Conservation (phyloP, 2,329 filamentous ascomycete genomes). For the Colletotrichum cuscutae region DNA sequence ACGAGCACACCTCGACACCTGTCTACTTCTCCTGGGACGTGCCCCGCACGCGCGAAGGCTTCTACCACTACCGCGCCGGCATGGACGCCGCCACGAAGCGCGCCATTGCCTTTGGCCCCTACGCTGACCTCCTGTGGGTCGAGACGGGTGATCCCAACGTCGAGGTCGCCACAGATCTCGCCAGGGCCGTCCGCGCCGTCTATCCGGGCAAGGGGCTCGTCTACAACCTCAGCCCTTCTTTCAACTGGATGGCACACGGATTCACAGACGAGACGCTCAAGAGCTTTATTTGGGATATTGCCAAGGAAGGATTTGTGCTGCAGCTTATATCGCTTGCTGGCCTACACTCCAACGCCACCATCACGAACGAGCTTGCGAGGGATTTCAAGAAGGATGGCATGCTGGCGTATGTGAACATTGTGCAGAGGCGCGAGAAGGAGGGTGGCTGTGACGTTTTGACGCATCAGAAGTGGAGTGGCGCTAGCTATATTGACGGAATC, state of each 20-base stretch:
- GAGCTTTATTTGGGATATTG: slow-evolving; percentile 97
- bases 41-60: slow-evolving; percentile 92
- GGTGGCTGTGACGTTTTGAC: slow-evolving; percentile 91
- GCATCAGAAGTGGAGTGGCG: slow-evolving; percentile 86
- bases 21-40: slow-evolving; percentile 91
- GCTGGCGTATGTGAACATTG: slow-evolving; percentile 95
- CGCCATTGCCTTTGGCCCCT: slow-evolving; percentile 89
- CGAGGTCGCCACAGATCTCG: slow-evolving; percentile 78
- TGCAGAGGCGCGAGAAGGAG: slow-evolving; percentile 92
- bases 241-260: slow-evolving; percentile 98
- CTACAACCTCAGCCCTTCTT: slow-evolving; percentile 95
- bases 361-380: slow-evolving; percentile 78
- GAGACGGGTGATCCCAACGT: slow-evolving; percentile 94
- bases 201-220: slow-evolving; percentile 88
- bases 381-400: slow-evolving; percentile 92
- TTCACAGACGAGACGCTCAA: slow-evolving; percentile 86
- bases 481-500: slow-evolving; percentile 85
- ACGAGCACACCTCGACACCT: slow-evolving; percentile 71
- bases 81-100: slow-evolving; percentile 91
- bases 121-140: slow-evolving; percentile 95
- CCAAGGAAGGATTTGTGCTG: slow-evolving; percentile 82
- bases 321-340: slow-evolving; percentile 76
- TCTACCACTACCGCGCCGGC: slow-evolving; percentile 89
- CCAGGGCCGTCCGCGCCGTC: slow-evolving; percentile 75
- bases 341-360: slow-evolving; percentile 72